Base-by-base conservation (phyloP, 495 filamentous ascomycete species). In the Thermochaetoides thermophila region DNA sequence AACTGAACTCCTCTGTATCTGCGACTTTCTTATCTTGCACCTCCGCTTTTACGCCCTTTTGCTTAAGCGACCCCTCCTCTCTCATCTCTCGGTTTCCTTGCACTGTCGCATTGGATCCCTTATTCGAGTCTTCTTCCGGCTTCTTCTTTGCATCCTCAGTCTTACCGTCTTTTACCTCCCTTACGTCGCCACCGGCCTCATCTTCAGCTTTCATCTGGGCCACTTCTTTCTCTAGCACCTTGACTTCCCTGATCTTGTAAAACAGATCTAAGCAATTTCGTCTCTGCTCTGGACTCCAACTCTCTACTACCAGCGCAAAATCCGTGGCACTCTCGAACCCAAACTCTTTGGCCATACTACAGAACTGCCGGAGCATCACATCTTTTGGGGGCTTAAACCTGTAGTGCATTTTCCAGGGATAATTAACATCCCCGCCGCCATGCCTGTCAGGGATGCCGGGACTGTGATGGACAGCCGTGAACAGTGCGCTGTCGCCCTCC, bases 231-330 rank as follows among this genome's bases (percentile, higher is more conserved):
- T 47, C 48, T 36, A 53, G 35, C 27, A 67, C 30, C 38, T 39
- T 57, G 35, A 58, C 55, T 37, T 53, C 53, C 14, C 69, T 49
- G 33, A 42, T 51, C 38, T 43, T 49, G 59, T 97, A 95, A 66
- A 92, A 96, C 23, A 55, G 60, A 32, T 93, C 83, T 37, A 97
- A 62, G 53, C 73, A 84, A 32, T 75, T 71, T 45, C 80, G 64
- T 49, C 89, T 52, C 57, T 91, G 70, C 45, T 76, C 81, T 59
- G 86, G 84, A 37, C 83, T 93, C 85, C 84, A 89, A 17, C 79
- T 72, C 56, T 97, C 89, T 9, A 97, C 89, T 7, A 84, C 78
- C 27, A 94, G 66, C 28, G 86, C 91, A 69, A 97, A 97, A 43
- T 92, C 81, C 5, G 72, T 79, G 5, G 74, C 74, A 57, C 72